These are phyloP conservation scores for Sicyos baderoa DNA, from an alignment of 306 rosid species.

Conservation along the genomic window DNA sequence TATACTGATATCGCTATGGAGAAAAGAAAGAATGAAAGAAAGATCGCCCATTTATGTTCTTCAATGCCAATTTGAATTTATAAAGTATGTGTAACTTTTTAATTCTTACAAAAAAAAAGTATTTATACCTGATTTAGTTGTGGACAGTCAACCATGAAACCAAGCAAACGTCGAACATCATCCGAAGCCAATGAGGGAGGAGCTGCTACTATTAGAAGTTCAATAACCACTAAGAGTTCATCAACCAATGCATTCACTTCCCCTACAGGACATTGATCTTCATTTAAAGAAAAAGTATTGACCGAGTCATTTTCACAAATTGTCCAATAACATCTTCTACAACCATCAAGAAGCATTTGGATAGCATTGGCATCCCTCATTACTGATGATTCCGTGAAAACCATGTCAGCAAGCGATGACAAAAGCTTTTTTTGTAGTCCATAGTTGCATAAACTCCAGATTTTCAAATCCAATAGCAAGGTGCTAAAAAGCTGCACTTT, in stretches of 20 bases:
- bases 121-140: slow-evolving; percentile 81
- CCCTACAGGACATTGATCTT: slow-evolving; percentile 67
- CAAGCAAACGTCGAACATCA: slow-evolving; percentile 75
- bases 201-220: slow-evolving; percentile 79
- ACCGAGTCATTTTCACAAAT: slow-evolving; percentile 75
- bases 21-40: no score
- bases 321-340: slow-evolving; percentile 92
- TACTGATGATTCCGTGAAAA: slow-evolving; percentile 71
- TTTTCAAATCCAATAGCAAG: slow-evolving; percentile 72
- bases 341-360: slow-evolving; percentile 93
- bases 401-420: slow-evolving; percentile 98
- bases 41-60: no score
- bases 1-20: no score
- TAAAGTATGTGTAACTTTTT: no score
- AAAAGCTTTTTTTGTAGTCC: slow-evolving; percentile 96
- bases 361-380: slow-evolving; percentile 98
- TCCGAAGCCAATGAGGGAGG: slow-evolving; percentile 60
- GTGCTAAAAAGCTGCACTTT: slow-evolving; percentile 87
- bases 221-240: slow-evolving; percentile 82
- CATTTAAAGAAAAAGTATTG: slow-evolving; percentile 57
- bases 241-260: slow-evolving; percentile 98
- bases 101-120: no score
- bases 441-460: slow-evolving; percentile 93
- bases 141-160: slow-evolving; percentile 87
- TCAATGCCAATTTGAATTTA: not conserved